These are phyloP conservation scores for Pseudonitzschia multistriata DNA, from an alignment of 108 stramenopile species.

Conservation along the genomic window DNA sequence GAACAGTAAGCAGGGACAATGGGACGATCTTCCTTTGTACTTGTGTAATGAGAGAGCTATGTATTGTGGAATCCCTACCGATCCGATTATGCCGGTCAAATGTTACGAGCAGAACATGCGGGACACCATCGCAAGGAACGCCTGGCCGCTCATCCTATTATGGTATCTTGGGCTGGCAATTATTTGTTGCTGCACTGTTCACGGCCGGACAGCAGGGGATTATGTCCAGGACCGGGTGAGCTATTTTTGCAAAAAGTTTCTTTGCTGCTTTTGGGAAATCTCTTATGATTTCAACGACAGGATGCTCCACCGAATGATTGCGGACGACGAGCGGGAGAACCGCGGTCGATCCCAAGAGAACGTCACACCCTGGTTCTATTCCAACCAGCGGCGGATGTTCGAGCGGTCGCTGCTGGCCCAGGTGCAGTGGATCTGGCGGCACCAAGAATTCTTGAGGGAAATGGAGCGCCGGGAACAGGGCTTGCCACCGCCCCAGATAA, in stretches of 20 bases:
- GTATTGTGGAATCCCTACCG: conserved; percentile 26
- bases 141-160: conserved; percentile 37
- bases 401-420: conserved; percentile 26
- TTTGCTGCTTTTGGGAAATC: background rate
- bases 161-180: conserved; percentile 37
- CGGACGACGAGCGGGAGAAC: conserved; percentile 4
- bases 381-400: conserved; percentile 19
- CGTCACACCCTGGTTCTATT: conserved; percentile 4
- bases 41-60: conserved; percentile 17
- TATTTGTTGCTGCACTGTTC: conserved; percentile 29
- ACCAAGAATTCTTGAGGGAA: conserved; percentile 20
- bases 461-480: conserved; percentile 8
- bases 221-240: conserved; percentile 13
- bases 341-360: background rate
- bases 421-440: conserved; percentile 23
- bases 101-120: conserved; percentile 24
- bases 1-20: background rate
- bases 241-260: conserved; percentile 4
- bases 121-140: conserved; percentile 26
- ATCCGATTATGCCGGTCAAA: background rate
- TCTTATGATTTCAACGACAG: conserved; percentile 7
- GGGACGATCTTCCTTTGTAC: conserved; percentile 6
- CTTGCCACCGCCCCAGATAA: conserved; percentile 17
- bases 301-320: conserved; percentile 4
- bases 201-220: conserved; percentile 23